These are phyloP conservation scores for Penicillium ochrochloron DNA, from an alignment of 495 filamentous ascomycete species.

Conservation along the genomic window DNA sequence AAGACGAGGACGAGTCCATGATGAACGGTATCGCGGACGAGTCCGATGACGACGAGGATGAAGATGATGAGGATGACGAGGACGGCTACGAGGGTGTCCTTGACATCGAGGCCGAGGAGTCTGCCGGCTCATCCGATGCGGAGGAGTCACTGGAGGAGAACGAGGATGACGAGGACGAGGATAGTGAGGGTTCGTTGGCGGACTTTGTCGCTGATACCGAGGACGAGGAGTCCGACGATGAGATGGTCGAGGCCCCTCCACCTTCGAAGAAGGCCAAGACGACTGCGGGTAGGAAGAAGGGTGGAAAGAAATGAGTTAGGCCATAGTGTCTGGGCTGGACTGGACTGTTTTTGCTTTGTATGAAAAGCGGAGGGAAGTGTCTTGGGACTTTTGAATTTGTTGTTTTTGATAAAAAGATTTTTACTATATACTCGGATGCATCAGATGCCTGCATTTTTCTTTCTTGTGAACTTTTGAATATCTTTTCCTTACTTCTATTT, in stretches of 20 bases:
- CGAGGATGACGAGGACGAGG: slow-evolving; percentile 50
- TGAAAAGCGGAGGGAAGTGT: slow-evolving; percentile 22
- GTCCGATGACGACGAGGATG: slow-evolving; percentile 47
- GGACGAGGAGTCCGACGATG: slow-evolving; percentile 48
- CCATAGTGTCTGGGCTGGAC: not conserved
- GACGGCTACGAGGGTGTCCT: slow-evolving; percentile 44
- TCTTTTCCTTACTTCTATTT: not conserved
- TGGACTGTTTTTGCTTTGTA: slow-evolving; percentile 18
- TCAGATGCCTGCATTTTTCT: slow-evolving; percentile 22
- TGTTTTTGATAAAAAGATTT: slow-evolving; percentile 14
- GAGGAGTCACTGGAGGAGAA: slow-evolving; percentile 52
- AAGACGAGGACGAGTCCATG: slow-evolving; percentile 51
- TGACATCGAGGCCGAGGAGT: slow-evolving; percentile 53
- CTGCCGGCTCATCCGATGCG: slow-evolving; percentile 51
- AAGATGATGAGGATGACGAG: slow-evolving; percentile 47
- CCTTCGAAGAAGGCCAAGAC: slow-evolving; percentile 47
- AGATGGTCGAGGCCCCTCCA: slow-evolving; percentile 32
- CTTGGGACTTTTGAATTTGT: slow-evolving; percentile 10
- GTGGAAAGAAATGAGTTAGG: slow-evolving; percentile 30
- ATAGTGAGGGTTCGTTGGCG: slow-evolving; percentile 47
- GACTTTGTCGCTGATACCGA: slow-evolving; percentile 55
- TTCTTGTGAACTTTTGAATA: slow-evolving; percentile 3
- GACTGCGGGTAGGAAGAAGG: slow-evolving; percentile 42
- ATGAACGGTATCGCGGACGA: slow-evolving; percentile 46
- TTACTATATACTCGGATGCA: slow-evolving; percentile 24